Conservation (phyloP, 768 basidiomycete genomes). For the Fistulinella prunicolor region DNA sequence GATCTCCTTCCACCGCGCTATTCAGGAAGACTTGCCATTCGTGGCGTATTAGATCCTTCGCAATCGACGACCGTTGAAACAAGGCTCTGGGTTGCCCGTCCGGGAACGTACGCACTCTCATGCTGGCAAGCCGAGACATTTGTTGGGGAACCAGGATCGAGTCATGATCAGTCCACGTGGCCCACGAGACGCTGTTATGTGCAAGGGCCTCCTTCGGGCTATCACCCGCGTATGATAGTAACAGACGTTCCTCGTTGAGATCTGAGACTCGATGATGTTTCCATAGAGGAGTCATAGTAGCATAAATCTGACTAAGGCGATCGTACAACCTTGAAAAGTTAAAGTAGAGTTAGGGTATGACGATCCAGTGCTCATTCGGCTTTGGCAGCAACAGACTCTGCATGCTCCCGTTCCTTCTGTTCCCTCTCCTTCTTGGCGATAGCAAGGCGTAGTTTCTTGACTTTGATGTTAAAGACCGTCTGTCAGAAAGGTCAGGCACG, state of each 20-base stretch:
- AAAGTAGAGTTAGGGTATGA: slow-evolving; percentile 15
- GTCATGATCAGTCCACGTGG: slow-evolving; percentile 26
- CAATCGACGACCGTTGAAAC: slow-evolving; percentile 43
- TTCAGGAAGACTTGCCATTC: slow-evolving; percentile 63
- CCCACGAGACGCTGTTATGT: slow-evolving; percentile 39
- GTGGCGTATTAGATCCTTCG: slow-evolving; percentile 54
- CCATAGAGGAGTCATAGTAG: slow-evolving; percentile 3
- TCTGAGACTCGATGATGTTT: neutral
- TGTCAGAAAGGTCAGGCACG: slow-evolving; percentile 23
- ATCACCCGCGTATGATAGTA: slow-evolving; percentile 36
- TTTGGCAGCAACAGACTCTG: slow-evolving; percentile 18
- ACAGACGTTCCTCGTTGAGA: slow-evolving; percentile 13
- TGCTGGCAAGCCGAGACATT: slow-evolving; percentile 70
- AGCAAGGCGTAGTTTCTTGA: slow-evolving; percentile 60
- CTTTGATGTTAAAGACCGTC: slow-evolving; percentile 73
- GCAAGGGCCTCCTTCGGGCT: slow-evolving; percentile 33
- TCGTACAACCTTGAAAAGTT: neutral
- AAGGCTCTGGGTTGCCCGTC: slow-evolving; percentile 56
- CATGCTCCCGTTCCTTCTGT: slow-evolving; percentile 34
- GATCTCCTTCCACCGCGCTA: slow-evolving; percentile 53
- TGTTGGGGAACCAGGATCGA: slow-evolving; percentile 42
- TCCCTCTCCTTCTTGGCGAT: slow-evolving; percentile 48
- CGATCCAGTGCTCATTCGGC: slow-evolving; percentile 14
- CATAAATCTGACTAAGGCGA: slow-evolving; percentile 14
- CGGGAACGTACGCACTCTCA: slow-evolving; percentile 62